Evolutionary conservation across 1,139 yeast genomes (phyloP), one percentile per base, ranked within the genome.

Genomic region (Hansenula sp.): DNA sequence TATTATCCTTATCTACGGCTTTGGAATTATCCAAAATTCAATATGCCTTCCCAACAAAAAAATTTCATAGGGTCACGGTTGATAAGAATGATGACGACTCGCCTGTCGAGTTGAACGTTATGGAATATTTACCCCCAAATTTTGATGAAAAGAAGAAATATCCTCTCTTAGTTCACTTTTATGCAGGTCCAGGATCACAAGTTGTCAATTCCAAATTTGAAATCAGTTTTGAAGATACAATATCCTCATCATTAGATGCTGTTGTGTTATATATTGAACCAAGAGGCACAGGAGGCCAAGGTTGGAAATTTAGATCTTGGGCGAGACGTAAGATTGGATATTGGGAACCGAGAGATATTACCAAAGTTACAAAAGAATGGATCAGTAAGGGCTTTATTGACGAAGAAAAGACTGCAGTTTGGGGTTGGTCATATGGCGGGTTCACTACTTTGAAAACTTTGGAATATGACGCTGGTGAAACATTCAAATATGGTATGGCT

Each of bases 361-460:
- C 81, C 4, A 72, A 76, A 2, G 82, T 87, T 0, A 81, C 89
- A 0, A 71, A 80, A 43, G 71, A 72, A 38, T 88, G 84, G 68
- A 74, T 89, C 16, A 55, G 67, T 4, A 75, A 79, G 50, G 65
- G 69, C 0, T 78, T 79, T 52, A 76, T 93, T 28, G 84, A 88
- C 57, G 58, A 63, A 18, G 74, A 76, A 3, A 74, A 70, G 41
- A 80, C 88, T n/a, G 96, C 96, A 0, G 74, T 88, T 40, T 94
- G 99, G 96, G 96, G 96, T n/a, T 88, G 96, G 96, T 82, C 91
- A 4, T 88, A 86, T 58, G 96, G 96, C 41, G 96, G 95, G 0
- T 88, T 80, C 61, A 71, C 84, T 46, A 84, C 96, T 0, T 66
- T 88, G 48, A 87, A 86, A 65, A 81, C 91, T 0, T 65, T 87